Conservation (phyloP, 202 grass and related monocot species). For the Alloteropsis angusta region DNA sequence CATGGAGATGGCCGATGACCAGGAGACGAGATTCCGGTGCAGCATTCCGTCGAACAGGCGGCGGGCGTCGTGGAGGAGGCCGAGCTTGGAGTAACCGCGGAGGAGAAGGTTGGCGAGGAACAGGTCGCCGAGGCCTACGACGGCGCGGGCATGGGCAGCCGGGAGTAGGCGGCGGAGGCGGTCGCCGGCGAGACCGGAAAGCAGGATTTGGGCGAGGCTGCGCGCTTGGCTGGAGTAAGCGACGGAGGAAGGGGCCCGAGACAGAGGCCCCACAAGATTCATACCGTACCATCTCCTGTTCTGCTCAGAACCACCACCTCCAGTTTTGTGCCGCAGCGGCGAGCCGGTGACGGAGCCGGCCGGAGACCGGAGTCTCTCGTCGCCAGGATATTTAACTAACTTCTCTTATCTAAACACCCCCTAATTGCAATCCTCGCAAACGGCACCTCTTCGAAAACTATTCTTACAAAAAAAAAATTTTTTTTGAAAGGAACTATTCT, state of each 20-base stretch:
- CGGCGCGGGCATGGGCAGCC: constrained; percentile 30
- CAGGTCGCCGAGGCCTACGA: not conserved
- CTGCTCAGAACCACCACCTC: not conserved
- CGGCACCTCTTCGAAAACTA: too few relatives aligned
- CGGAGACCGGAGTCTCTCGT: not conserved
- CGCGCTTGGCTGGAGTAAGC: not conserved
- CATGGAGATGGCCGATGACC: constrained; percentile 63
- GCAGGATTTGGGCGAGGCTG: constrained; percentile 30
- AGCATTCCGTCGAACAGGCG: constrained; percentile 52
- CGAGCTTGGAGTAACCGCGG: constrained; percentile 41
- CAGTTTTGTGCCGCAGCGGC: not conserved
- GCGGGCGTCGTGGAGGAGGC: constrained; percentile 19
- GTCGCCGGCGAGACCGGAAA: constrained; percentile 41
- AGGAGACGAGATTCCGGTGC: constrained; percentile 47
- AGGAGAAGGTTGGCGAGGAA: constrained; percentile 51
- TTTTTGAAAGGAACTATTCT: too few relatives aligned
- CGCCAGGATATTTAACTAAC: too few relatives aligned
- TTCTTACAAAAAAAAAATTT: too few relatives aligned
- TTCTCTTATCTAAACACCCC: too few relatives aligned
- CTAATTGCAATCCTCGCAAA: too few relatives aligned
- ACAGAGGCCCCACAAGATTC: not conserved
- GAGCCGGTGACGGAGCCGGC: not conserved
- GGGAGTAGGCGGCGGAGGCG: constrained; percentile 27
- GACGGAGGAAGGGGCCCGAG: not conserved
- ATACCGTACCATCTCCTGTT: not conserved